Evolutionary conservation across 1,139 yeast genomes (phyloP).

Genomic region (Kodamaea arcana): DNA sequence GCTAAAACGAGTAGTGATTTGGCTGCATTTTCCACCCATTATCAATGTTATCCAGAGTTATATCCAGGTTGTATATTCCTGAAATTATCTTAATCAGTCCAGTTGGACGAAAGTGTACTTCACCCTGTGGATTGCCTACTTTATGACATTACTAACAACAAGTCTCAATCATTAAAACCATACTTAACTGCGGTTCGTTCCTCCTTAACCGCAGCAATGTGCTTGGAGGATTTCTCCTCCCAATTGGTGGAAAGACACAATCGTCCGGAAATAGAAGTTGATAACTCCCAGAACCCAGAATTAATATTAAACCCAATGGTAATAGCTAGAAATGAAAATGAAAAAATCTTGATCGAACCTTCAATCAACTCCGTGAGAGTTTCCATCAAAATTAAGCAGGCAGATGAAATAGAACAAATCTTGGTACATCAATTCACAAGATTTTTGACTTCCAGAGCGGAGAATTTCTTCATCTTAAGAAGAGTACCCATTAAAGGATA

Average conservation of each 20-base stretch:
- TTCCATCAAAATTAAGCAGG: conserved; percentile 89
- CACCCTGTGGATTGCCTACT: no score
- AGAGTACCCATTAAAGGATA: conserved; percentile 88
- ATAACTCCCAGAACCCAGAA: conserved; percentile 60
- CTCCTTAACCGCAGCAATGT: conserved; percentile 92
- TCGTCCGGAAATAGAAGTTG: conserved; percentile 92
- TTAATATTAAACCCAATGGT: conserved; percentile 85
- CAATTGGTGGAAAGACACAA: conserved; percentile 96
- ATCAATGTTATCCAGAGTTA: no score
- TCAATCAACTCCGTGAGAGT: conserved; percentile 88
- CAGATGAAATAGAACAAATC: conserved; percentile 94
- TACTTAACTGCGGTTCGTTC: conserved; percentile 91
- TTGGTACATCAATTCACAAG: conserved; percentile 91
- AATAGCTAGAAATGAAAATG: conserved; percentile 91
- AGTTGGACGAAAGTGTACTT: no score
- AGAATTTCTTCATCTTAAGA: conserved; percentile 85
- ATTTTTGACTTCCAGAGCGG: conserved; percentile 93
- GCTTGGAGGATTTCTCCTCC: conserved; percentile 90
- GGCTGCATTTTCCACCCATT: no score
- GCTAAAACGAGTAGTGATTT: no score
- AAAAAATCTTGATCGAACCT: conserved; percentile 87
- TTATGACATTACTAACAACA: conserved; percentile 5
- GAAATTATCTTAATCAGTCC: no score
- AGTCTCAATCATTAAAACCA: conserved; percentile 94
- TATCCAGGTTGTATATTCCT: no score